Conservation (phyloP, 345 rosid species). For the Euphorbia tirucalli region DNA sequence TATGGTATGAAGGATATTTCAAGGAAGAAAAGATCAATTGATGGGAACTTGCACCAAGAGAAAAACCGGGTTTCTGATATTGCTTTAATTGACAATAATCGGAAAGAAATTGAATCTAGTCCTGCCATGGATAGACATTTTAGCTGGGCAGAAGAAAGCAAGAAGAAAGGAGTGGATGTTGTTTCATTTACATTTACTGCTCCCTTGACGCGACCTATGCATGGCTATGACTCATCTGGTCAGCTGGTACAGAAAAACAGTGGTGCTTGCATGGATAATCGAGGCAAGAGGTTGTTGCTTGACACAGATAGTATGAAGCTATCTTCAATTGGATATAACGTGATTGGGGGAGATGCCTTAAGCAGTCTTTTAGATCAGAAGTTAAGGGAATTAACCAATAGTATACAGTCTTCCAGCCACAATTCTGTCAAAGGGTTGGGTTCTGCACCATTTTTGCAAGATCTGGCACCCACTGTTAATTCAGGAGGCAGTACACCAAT, state of each 20-base stretch:
- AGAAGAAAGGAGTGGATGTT: slow-evolving; percentile 68
- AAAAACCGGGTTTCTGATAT: slow-evolving; percentile 39
- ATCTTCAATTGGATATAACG: slow-evolving; percentile 56
- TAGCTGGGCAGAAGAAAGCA: slow-evolving; percentile 54
- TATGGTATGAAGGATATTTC: slow-evolving; percentile 37
- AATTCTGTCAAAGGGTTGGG: slow-evolving; percentile 36
- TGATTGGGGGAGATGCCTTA: slow-evolving; percentile 76
- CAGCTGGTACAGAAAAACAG: slow-evolving; percentile 27
- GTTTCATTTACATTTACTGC: slow-evolving; percentile 79
- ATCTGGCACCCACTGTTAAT: slow-evolving; percentile 21
- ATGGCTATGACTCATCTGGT: slow-evolving; percentile 37
- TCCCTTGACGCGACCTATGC: slow-evolving; percentile 50
- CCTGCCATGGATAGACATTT: slow-evolving; percentile 33
- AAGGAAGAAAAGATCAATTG: slow-evolving; percentile 67
- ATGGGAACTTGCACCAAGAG: slow-evolving; percentile 40
- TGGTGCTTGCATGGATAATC: slow-evolving; percentile 29
- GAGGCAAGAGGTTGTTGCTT: slow-evolving; percentile 45
- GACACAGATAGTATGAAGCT: slow-evolving; percentile 43
- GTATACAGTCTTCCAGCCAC: slow-evolving; percentile 50
- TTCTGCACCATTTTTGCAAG: slow-evolving; percentile 33
- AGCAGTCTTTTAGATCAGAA: slow-evolving; percentile 84
- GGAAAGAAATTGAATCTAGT: slow-evolving; percentile 35
- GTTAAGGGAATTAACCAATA: slow-evolving; percentile 61
- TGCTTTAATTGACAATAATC: slow-evolving; percentile 27
- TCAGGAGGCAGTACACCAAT: slow-evolving; percentile 18